Percentiles rank a stretch among this genome's conserved stretches.
These are phyloP conservation scores for Botrytis porri DNA, from an alignment of 2,329 filamentous ascomycete genomes.

Conservation along the genomic window DNA sequence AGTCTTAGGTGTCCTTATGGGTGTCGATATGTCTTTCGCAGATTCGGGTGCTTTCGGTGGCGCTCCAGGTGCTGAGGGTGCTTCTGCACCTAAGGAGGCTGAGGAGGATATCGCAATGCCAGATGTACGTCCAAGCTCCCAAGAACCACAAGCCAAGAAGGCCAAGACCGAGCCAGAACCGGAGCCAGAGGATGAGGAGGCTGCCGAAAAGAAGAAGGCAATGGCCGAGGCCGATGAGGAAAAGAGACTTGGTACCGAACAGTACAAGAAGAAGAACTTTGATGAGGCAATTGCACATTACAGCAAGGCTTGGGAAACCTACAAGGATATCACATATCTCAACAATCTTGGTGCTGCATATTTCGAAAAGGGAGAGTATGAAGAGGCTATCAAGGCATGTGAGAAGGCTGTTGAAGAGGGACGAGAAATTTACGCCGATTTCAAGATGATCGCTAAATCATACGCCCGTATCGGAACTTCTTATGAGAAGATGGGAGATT, in stretches of 20 bases:
- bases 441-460: slow-evolving; percentile 98
- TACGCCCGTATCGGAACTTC: slow-evolving; percentile 92
- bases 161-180: slow-evolving; percentile 52
- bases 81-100: slow-evolving; percentile 41
- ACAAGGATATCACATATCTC: slow-evolving; percentile 96
- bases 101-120: slow-evolving; percentile 78
- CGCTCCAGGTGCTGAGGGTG: slow-evolving; percentile 18
- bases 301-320: slow-evolving; percentile 85
- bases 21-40: slow-evolving; percentile 70
- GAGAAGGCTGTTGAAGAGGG: slow-evolving; percentile 87
- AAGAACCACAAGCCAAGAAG: slow-evolving; percentile 49
- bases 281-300: slow-evolving; percentile 95
- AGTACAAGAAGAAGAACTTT: slow-evolving; percentile 98
- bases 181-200: slow-evolving; percentile 76
- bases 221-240: slow-evolving; percentile 92
- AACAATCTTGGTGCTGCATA: slow-evolving; percentile 94
- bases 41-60: slow-evolving; percentile 11
- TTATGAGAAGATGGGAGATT: slow-evolving; percentile 85
- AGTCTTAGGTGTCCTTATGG: slow-evolving; percentile 89
- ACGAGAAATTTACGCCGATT: slow-evolving; percentile 85
- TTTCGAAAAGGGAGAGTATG: slow-evolving; percentile 94
- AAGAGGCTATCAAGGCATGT: slow-evolving; percentile 82
- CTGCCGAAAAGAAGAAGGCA: slow-evolving; percentile 77
- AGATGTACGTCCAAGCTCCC: slow-evolving; percentile 53
- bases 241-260: slow-evolving; percentile 89